Percentiles rank a stretch among this genome's conserved stretches.
These are phyloP conservation scores for Nemania diffusa DNA, from an alignment of 2,329 filamentous ascomycete species.

Conservation along the genomic window DNA sequence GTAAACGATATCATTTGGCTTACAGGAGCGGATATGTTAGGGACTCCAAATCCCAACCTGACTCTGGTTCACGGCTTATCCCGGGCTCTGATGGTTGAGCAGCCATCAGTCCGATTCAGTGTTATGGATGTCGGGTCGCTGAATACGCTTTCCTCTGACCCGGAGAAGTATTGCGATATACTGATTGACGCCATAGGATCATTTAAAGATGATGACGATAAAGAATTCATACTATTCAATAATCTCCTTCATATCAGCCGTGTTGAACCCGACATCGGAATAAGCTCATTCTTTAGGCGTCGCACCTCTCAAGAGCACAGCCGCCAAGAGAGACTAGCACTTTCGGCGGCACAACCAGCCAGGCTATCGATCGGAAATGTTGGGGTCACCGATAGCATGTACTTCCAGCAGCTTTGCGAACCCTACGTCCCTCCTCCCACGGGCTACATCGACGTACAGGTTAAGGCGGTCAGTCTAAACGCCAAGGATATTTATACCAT, in stretches of 20 bases:
- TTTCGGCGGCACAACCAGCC: neutral
- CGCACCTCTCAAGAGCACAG: neutral
- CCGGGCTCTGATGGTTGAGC: conserved; percentile 29
- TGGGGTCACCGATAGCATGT: conserved; percentile 27
- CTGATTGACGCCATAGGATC: neutral
- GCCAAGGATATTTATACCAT: conserved; percentile 42
- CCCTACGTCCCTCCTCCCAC: neutral
- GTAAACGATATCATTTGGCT: conserved; percentile 15
- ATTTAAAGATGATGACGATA: neutral
- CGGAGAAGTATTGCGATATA: neutral
- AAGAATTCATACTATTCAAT: neutral
- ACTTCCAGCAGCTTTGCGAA: conserved; percentile 35
- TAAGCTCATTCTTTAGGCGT: neutral
- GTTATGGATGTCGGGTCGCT: conserved; percentile 27
- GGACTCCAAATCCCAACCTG: conserved; percentile 14
- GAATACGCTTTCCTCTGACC: neutral
- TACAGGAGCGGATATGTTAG: conserved; percentile 13
- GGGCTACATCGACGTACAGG: conserved; percentile 19
- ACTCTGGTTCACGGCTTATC: conserved; percentile 22
- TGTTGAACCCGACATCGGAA: neutral
- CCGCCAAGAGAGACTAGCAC: neutral
- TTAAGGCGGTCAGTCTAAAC: conserved; percentile 40
- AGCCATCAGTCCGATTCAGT: conserved; percentile 19
- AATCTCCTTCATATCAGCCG: conserved; percentile 4
- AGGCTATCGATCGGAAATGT: neutral